These are phyloP conservation scores for Fusarium camptoceras DNA, from an alignment of 2,329 filamentous ascomycete genomes.

Conservation along the genomic window DNA sequence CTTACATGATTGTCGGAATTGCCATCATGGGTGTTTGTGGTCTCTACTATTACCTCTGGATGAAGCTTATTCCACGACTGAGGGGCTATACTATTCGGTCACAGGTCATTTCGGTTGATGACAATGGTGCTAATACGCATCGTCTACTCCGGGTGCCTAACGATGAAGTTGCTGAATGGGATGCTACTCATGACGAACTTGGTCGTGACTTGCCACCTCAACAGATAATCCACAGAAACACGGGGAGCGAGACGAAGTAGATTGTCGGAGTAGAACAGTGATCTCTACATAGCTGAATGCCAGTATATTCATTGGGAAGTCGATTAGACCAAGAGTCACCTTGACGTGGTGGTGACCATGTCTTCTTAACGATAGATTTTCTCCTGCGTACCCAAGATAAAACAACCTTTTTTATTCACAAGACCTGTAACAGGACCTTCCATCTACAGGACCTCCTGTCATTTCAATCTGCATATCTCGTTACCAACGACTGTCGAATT, in stretches of 20 bases:
- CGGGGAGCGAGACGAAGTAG: background rate
- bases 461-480: too few species aligned
- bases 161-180: slow-evolving; percentile 65
- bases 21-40: slow-evolving; percentile 56
- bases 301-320: background rate
- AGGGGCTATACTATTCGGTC: slow-evolving; percentile 67
- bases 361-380: too few species aligned
- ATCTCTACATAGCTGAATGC: too few species aligned
- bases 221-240: background rate
- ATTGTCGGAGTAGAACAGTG: accelerated
- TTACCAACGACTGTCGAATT: background rate
- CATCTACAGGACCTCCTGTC: too few species aligned
- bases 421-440: too few species aligned
- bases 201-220: slow-evolving; percentile 33
- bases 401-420: too few species aligned
- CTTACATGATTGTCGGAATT: background rate
- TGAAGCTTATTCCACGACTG: slow-evolving; percentile 65
- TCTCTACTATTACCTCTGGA: slow-evolving; percentile 70
- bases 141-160: slow-evolving; percentile 65
- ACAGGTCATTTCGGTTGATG: slow-evolving; percentile 60
- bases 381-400: too few species aligned
- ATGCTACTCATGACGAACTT: slow-evolving; percentile 66
- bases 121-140: slow-evolving; percentile 57
- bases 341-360: too few species aligned
- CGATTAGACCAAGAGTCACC: too few species aligned